Evolutionary conservation across 2,329 filamentous ascomycete genomes (phyloP), one percentile per base, ranked within the genome.

Genomic region (Aspergillus clavatus): DNA sequence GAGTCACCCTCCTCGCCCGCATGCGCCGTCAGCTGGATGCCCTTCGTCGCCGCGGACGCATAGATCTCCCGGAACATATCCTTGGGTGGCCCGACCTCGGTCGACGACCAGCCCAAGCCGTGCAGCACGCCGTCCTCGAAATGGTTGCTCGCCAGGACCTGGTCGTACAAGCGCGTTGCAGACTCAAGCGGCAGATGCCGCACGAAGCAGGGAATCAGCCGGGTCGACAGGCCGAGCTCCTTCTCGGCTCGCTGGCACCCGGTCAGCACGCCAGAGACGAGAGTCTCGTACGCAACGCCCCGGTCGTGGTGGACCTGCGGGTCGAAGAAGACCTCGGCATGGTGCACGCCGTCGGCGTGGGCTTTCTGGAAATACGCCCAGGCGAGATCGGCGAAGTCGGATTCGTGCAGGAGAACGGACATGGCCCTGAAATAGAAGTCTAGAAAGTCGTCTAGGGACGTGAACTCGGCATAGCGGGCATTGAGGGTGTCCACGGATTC

Each of bases 301-400:
- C 85, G 77, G 10, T 68, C 69, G 4, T 80, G 77, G 64, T 90
- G 87, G 1, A 83, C 84, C 65, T 90, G 86, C 1, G 86, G 86
- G 62, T 90, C 87, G 69, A 90, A 89, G 70, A 89, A 90, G 52
- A 89, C 76, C 65, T 90, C 86, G 11, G 83, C 83, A 59, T 90
- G 86, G 39, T 79, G 74, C 1, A 89, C 81, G 28, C 80, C 80
- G 50, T 88, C 81, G 1, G 69, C 68, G 24, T 80, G 74, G 2
- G 84, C 86, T 46, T 76, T 79, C 24, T 72, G 59, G 63, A 89
- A 85, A 69, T 90, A 90, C 50, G 79, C 77, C 72, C 80, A 86
- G 4, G 84, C 84, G 8, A 91, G 74, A 42, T 78, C 78, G 61
- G 86, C 83, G 57, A 87, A 90, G 67, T 90, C 87, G n/a, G 72